Percentiles rank a stretch among this genome's conserved stretches.
Conservation (phyloP, 768 basidiomycete species). For the Amanita rubescens region DNA sequence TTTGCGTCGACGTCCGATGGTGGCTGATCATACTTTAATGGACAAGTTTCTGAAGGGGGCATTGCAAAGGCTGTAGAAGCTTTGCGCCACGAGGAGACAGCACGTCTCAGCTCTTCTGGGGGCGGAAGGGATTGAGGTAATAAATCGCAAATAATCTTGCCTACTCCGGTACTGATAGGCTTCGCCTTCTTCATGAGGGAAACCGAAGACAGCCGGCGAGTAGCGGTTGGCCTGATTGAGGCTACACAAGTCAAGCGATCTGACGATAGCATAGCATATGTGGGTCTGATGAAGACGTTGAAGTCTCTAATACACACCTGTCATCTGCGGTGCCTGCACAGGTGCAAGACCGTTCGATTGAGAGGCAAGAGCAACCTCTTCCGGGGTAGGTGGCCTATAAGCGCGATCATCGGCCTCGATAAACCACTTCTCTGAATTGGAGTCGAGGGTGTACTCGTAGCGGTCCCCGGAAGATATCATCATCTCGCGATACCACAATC, state of each 20-base stretch:
- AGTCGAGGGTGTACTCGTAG: conserved; percentile 7
- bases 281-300: not conserved
- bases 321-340: not conserved
- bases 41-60: not conserved
- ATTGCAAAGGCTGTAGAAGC: not conserved
- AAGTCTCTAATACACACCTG: conserved; percentile 2
- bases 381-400: conserved; percentile 15
- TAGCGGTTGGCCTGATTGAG: not conserved
- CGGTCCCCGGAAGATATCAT: conserved; percentile 12
- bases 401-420: conserved; percentile 7
- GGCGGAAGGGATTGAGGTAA: conserved; percentile 22
- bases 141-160: conserved; percentile 49
- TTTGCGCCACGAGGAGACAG: not conserved
- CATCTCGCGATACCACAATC: conserved; percentile 71
- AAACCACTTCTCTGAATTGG: conserved; percentile 7
- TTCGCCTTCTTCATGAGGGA: conserved; percentile 1
- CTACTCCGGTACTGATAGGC: conserved; percentile 9
- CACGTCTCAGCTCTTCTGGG: conserved; percentile 2
- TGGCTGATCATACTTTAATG: conserved; percentile 1
- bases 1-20: not conserved
- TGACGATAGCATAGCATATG: not conserved
- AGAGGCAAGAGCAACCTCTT: not conserved
- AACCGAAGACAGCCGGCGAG: conserved; percentile 1
- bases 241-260: not conserved
- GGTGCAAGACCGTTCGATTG: not conserved